Percentiles rank a stretch among this genome's conserved stretches.
phyloP scores from a whole-genome alignment of 306 rosid genomes.

The Acacia melanoxylon region DNA sequence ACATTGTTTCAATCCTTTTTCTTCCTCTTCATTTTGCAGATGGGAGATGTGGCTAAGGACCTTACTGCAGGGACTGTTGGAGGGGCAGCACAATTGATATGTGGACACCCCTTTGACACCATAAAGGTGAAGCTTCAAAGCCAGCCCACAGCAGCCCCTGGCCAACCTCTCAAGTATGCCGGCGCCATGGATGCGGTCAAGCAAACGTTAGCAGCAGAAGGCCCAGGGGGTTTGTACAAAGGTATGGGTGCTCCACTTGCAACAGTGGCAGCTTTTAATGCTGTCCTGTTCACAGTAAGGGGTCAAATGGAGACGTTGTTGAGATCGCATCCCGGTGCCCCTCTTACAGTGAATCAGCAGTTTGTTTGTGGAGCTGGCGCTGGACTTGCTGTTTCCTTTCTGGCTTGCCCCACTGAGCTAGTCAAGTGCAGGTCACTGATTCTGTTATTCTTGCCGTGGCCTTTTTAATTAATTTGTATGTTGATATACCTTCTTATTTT shows the following conservation, averaged over 20 bases:
- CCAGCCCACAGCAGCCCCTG: constrained; percentile 88
- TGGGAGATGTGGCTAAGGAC: constrained; percentile 96
- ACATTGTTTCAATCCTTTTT: neutral
- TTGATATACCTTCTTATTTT: neutral
- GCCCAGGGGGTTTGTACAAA: constrained; percentile 85
- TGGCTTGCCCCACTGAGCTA: constrained; percentile 94
- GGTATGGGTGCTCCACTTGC: constrained; percentile 99
- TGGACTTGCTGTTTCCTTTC: constrained; percentile 91
- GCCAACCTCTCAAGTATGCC: constrained; percentile 73
- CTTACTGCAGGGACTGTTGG: constrained; percentile 91
- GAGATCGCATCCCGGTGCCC: constrained; percentile 75
- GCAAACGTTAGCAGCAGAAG: constrained; percentile 94
- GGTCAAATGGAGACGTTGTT: constrained; percentile 81
- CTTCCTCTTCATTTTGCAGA: constrained; percentile 39
- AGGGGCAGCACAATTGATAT: constrained; percentile 89
- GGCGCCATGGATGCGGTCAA: constrained; percentile 96
- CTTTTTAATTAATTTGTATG: neutral
- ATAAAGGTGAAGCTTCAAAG: constrained; percentile 99
- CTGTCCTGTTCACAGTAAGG: constrained; percentile 84
- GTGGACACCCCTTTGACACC: constrained; percentile 96
- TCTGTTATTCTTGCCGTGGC: neutral
- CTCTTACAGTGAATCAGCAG: constrained; percentile 79
- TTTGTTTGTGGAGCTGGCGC: constrained; percentile 87
- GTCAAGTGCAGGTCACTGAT: constrained; percentile 86
- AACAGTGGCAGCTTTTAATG: constrained; percentile 94